phyloP scores from a whole-genome alignment of 2,329 filamentous ascomycete genomes.

The Cryphonectria carpinicola region DNA sequence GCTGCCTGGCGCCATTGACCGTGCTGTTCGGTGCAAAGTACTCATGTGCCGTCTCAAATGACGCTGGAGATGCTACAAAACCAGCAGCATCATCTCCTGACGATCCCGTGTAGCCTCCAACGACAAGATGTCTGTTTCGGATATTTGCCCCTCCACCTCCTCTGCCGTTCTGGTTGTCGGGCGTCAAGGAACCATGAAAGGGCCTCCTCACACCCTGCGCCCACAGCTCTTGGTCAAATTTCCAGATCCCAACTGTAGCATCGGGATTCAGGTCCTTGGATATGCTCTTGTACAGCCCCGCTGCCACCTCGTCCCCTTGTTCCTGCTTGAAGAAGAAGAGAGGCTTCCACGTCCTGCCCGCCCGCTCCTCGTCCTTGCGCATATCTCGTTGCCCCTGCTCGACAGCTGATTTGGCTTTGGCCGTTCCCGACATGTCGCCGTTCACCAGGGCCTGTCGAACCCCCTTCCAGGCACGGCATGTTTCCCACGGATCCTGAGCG shows the following conservation, averaged over 20 bases:
- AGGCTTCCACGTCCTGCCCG: constrained; percentile 18
- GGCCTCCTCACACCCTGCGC: constrained; percentile 14
- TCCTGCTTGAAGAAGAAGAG: constrained; percentile 21
- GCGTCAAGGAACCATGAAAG: constrained; percentile 16
- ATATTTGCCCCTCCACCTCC: not conserved
- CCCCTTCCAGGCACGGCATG: constrained; percentile 22
- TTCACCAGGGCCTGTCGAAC: constrained; percentile 19
- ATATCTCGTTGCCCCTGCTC: constrained; percentile 25
- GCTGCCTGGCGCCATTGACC: constrained; percentile 7
- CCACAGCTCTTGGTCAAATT: constrained; percentile 20
- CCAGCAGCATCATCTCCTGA: constrained; percentile 1
- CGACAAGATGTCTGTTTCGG: not conserved
- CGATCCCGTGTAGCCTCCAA: not conserved
- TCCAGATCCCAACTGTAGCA: constrained; percentile 23
- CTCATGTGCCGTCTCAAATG: constrained; percentile 25
- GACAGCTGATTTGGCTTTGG: constrained; percentile 21
- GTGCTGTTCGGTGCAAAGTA: not conserved
- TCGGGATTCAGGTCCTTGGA: constrained; percentile 18
- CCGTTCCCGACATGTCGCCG: constrained; percentile 20
- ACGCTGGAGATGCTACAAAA: constrained; percentile 15
- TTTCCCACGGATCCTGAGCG: constrained; percentile 24
- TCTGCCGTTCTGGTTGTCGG: constrained; percentile 10
- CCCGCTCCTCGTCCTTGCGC: constrained; percentile 15
- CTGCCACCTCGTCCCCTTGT: constrained; percentile 8
- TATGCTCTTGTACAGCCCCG: constrained; percentile 19